phyloP scores from a whole-genome alignment of 306 rosid species.

The Castanopsis chinensis region DNA sequence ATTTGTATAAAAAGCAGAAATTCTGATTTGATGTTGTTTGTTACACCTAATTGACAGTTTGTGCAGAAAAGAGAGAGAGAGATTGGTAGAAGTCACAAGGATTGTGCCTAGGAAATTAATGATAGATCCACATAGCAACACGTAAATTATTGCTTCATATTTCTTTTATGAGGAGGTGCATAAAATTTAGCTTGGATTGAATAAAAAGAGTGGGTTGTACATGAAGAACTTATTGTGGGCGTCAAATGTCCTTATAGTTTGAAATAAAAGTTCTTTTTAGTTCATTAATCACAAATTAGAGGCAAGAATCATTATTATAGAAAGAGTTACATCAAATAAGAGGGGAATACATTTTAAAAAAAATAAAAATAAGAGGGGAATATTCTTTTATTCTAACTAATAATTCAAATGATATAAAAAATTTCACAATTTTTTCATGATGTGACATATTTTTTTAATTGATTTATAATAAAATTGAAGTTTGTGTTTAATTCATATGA shows the following conservation, averaged over 20 bases:
- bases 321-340: not conserved
- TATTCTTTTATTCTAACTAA: no score
- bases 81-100: slow-evolving; percentile 23
- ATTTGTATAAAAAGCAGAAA: not conserved
- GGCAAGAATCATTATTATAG: not conserved
- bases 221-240: slow-evolving; percentile 29
- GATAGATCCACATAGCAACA: not conserved
- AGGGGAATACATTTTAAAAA: no score
- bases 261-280: slow-evolving; percentile 17
- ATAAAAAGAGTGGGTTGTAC: slow-evolving; percentile 20
- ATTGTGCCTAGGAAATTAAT: slow-evolving; percentile 2
- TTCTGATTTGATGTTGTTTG: not conserved
- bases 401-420: no score
- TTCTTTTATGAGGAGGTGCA: not conserved
- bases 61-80: not conserved
- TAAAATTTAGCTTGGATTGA: slow-evolving; percentile 10
- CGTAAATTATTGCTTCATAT: not conserved
- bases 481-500: no score
- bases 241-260: slow-evolving; percentile 15
- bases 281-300: not conserved
- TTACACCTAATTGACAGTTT: not conserved
- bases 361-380: no score
- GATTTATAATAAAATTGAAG: no score
- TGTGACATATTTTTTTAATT: no score
- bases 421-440: not conserved